Percentiles rank a stretch among this genome's conserved stretches.
Conservation (phyloP, 495 filamentous ascomycete genomes). For the Aspergillus nanangensis region DNA sequence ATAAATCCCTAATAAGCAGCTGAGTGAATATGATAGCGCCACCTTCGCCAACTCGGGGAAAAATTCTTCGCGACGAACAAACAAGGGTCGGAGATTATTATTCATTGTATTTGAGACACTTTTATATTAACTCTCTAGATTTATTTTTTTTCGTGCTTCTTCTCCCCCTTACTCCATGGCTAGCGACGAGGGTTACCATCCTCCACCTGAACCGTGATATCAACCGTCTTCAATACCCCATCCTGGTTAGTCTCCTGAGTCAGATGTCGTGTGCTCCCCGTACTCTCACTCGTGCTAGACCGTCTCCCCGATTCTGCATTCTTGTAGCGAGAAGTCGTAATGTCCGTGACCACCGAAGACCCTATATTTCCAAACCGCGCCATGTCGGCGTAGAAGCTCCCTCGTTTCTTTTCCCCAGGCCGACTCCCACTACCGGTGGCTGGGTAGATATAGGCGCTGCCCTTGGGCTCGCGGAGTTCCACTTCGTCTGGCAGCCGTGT, state of each 20-base stretch:
- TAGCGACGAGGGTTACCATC: no score
- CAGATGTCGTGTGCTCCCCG: conserved; percentile 14
- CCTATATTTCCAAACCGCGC: not conserved
- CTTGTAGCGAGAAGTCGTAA: not conserved
- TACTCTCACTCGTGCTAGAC: conserved; percentile 9
- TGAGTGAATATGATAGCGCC: no score
- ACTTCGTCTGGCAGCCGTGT: conserved; percentile 18
- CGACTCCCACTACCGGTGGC: conserved; percentile 1
- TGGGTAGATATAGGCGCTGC: conserved; percentile 12
- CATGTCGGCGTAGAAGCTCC: not conserved
- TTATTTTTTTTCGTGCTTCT: no score
- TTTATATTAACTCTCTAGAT: no score
- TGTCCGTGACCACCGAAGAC: conserved; percentile 6
- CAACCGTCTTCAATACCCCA: conserved; percentile 17
- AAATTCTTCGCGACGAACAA: no score
- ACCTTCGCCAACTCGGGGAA: no score
- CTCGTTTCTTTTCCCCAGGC: not conserved
- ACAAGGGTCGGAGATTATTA: no score
- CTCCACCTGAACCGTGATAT: conserved; percentile 19
- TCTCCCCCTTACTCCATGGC: no score
- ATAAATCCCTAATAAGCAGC: no score
- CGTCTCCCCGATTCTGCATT: conserved; percentile 1
- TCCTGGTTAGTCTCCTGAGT: conserved; percentile 6
- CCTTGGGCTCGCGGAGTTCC: conserved; percentile 15
- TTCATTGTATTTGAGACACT: no score